Evolutionary conservation across 441 rosid species (phyloP), one percentile per base, ranked within the genome.

Genomic region (Capsella rubella): DNA sequence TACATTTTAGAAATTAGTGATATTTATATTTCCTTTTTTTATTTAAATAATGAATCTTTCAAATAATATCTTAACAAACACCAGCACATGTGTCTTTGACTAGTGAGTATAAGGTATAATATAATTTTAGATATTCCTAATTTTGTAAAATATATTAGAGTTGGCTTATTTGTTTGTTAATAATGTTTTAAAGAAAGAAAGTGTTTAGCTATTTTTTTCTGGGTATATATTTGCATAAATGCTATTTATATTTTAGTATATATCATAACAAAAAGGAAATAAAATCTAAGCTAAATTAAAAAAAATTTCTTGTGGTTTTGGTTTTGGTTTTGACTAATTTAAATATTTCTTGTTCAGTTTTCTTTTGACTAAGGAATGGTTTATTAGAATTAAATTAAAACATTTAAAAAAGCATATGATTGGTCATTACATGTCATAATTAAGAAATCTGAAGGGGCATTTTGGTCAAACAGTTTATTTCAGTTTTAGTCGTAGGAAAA

Each of bases 61-160:
- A 39, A 55, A 46, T 54, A 55, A 46, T 54, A 47, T 73, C 57
- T 47, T 56, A 64, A 73, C 71, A 73, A 49, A 73, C 43, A 73
- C 35, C 45, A 73, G 65, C 67, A 57, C 60, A 65, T 65, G 67
- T 49, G 66, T 50, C 74, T 45, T 68, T 60, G 74, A 68, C 58
- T 68, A 34, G 25, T 67, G 46, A 34, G 25, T 37, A 31, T 13
- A 18, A 16, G 9, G 52, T 58, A 74, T 29, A 5, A 37, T 21
- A 50, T 71, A 47, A 25, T 35, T 34, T 39, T 47, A 9, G 2
- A 4, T 69, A 69, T 57, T 69, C 8, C 42, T 57, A 32, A 16
- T 45, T 45, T 45, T 50, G 21, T 18, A 47, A 47, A 11, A 27
- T 8, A 21, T 21, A 21, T 31, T 16, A 57, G 2, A 25, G 3